Evolutionary conservation across 805 yeast genomes (phyloP).

Genomic region (Zygotorulaspora sp.): DNA sequence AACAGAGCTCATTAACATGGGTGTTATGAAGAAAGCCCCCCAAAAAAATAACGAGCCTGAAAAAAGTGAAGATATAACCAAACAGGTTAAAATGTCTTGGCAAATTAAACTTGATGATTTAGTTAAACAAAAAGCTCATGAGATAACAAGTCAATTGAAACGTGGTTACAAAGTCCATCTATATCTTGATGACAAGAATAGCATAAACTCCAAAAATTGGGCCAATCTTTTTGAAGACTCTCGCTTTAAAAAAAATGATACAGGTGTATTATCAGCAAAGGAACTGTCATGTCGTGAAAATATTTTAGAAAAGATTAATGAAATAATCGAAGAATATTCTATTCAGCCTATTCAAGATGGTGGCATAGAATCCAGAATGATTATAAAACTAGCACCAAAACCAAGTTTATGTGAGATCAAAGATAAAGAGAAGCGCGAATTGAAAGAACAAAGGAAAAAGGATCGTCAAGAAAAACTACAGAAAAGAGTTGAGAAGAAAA

Average conservation of each 20-base stretch:
- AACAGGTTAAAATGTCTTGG: slow-evolving; percentile 52
- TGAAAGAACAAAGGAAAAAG: slow-evolving; percentile 34
- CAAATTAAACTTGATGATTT: slow-evolving; percentile 51
- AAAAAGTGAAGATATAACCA: slow-evolving; percentile 35
- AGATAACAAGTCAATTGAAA: slow-evolving; percentile 42
- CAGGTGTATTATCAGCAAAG: slow-evolving; percentile 23
- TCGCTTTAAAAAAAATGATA: slow-evolving; percentile 11
- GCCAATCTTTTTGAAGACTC: slow-evolving; percentile 24
- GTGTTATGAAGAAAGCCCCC: slow-evolving; percentile 15
- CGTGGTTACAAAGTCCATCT: slow-evolving; percentile 43
- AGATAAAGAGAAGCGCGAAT: slow-evolving; percentile 26
- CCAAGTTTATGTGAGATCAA: slow-evolving; percentile 18
- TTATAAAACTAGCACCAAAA: slow-evolving; percentile 29
- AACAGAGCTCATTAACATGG: slow-evolving; percentile 24
- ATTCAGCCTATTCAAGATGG: slow-evolving; percentile 31
- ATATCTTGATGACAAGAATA: slow-evolving; percentile 39
- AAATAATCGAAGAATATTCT: slow-evolving; percentile 27
- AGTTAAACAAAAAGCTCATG: slow-evolving; percentile 48
- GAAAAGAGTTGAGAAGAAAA: slow-evolving; percentile 25
- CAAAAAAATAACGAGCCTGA: slow-evolving; percentile 13
- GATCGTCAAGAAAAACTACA: slow-evolving; percentile 36
- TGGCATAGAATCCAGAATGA: slow-evolving; percentile 24
- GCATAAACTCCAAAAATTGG: slow-evolving; percentile 23
- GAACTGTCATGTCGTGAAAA: slow-evolving; percentile 36
- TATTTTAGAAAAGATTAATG: slow-evolving; percentile 31